phyloP scores from a whole-genome alignment of 106 monocot species.

The Dioscorea dumetorum region DNA sequence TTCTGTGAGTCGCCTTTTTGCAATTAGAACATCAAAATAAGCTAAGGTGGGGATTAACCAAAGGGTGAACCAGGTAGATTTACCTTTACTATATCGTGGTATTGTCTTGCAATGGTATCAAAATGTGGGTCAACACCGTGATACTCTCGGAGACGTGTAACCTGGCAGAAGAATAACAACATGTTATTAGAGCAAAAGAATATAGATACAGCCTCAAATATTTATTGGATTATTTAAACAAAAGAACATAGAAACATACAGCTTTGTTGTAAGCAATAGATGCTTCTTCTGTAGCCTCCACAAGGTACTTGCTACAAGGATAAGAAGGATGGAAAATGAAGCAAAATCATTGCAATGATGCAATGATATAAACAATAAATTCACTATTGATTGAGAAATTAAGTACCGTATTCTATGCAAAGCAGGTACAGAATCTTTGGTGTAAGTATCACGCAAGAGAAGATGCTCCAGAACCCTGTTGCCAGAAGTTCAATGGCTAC shows the following conservation, averaged over 20 bases:
- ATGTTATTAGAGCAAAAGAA: not conserved
- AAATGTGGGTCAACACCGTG: conserved; percentile 99
- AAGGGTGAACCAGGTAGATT: not conserved
- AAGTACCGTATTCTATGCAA: conserved; percentile 82
- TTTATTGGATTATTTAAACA: not conserved
- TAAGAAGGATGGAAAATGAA: not conserved
- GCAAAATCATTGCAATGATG: no score
- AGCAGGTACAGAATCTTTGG: conserved; percentile 91
- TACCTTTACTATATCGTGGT: conserved; percentile 91
- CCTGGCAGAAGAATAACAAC: conserved; percentile 20
- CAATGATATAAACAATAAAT: no score
- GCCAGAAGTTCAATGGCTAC: not conserved
- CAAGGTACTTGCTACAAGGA: conserved; percentile 76
- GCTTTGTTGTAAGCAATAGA: conserved; percentile 90
- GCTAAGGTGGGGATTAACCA: not conserved
- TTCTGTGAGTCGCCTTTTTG: conserved; percentile 36
- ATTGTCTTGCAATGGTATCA: conserved; percentile 89
- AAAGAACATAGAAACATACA: conserved; percentile 35
- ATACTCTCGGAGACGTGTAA: conserved; percentile 92
- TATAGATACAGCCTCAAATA: not conserved
- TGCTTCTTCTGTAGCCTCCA: conserved; percentile 95
- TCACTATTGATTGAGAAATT: not conserved
- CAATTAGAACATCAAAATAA: not conserved
- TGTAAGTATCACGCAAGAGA: conserved; percentile 91
- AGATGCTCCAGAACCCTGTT: conserved; percentile 82